Conservation (phyloP, 257 asterid species). For the Coffea eugenioides region DNA sequence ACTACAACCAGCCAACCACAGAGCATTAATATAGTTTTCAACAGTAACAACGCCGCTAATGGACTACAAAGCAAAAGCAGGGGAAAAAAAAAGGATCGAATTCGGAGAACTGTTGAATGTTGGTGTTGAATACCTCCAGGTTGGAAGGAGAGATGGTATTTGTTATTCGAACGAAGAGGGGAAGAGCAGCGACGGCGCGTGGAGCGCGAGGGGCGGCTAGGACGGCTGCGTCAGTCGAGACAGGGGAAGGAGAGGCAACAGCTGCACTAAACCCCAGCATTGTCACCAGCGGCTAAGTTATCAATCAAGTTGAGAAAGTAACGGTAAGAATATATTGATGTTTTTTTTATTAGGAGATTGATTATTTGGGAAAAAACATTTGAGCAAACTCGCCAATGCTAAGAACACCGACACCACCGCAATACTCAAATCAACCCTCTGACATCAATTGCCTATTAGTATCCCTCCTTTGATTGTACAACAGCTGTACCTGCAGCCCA, state of each 20-base stretch:
- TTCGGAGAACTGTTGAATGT: too few species aligned
- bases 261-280: constrained; percentile 24
- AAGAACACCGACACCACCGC: not conserved
- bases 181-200: constrained; percentile 19
- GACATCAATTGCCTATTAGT: constrained; percentile 12
- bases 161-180: not conserved
- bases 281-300: too few species aligned
- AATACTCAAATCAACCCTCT: not conserved
- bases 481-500: constrained; percentile 7
- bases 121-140: constrained; percentile 11
- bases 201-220: constrained; percentile 1
- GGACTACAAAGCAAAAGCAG: too few species aligned
- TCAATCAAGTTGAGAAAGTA: too few species aligned
- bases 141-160: not conserved
- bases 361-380: not conserved
- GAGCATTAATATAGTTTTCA: not conserved
- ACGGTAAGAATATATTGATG: too few species aligned
- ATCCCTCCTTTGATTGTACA: constrained; percentile 5
- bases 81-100: not conserved
- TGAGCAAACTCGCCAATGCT: not conserved
- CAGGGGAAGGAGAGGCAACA: constrained; percentile 7
- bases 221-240: constrained; percentile 18
- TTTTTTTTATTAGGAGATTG: too few species aligned
- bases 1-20: constrained; percentile 4
- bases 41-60: not conserved